phyloP scores from a whole-genome alignment of 2,329 filamentous ascomycete species.

The Boeremia exigua region DNA sequence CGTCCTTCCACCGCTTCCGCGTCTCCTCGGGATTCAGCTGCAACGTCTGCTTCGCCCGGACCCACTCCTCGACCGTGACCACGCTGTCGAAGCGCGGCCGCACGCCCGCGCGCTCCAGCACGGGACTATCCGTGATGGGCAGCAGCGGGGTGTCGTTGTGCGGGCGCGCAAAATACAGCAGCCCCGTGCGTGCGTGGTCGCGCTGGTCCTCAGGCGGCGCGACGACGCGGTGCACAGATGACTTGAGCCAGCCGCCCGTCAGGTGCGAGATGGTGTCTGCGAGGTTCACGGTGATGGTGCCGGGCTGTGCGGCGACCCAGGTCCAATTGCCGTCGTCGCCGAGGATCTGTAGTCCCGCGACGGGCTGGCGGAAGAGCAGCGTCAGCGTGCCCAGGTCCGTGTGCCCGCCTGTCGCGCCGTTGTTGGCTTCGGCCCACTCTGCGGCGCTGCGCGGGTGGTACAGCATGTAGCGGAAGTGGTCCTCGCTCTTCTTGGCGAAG shows the following conservation, averaged over 20 bases:
- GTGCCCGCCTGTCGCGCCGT: constrained; percentile 58
- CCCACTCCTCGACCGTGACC: constrained; percentile 49
- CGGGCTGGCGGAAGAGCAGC: constrained; percentile 64
- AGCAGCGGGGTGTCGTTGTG: constrained; percentile 49
- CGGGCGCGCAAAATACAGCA: constrained; percentile 59
- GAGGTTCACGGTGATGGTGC: constrained; percentile 51
- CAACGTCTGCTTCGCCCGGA: constrained; percentile 32
- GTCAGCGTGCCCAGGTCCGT: constrained; percentile 65
- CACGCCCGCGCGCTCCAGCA: constrained; percentile 44
- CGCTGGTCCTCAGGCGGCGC: constrained; percentile 58
- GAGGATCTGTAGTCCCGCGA: constrained; percentile 63
- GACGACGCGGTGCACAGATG: constrained; percentile 57
- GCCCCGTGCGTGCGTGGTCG: constrained; percentile 56
- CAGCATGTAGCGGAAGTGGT: constrained; percentile 69
- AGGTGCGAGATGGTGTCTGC: constrained; percentile 50
- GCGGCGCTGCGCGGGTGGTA: constrained; percentile 59
- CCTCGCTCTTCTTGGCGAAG: constrained; percentile 65
- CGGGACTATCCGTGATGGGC: constrained; percentile 47
- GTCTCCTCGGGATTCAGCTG: constrained; percentile 33
- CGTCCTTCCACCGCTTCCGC: constrained; percentile 29
- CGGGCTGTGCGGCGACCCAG: constrained; percentile 50
- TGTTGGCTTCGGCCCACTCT: constrained; percentile 52
- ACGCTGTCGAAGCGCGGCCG: constrained; percentile 48
- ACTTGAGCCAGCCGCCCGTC: constrained; percentile 55
- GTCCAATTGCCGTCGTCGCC: constrained; percentile 50